Conservation (phyloP, 1,284 basidiomycete species). For the Sanghuangporus weigelae region DNA sequence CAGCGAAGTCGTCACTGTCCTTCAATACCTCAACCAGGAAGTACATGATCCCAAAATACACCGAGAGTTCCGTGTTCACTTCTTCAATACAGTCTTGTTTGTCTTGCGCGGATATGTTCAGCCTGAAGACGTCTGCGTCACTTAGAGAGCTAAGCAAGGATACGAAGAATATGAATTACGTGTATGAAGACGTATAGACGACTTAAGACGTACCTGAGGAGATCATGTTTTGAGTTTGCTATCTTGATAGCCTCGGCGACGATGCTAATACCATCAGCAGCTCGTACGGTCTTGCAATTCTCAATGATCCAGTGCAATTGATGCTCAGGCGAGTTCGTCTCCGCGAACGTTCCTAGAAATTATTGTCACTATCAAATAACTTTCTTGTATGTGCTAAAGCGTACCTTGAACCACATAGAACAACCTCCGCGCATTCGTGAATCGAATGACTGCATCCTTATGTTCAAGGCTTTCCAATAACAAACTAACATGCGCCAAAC, state of each 20-base stretch:
- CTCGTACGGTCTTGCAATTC: slow-evolving; percentile 84
- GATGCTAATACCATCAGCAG: slow-evolving; percentile 78
- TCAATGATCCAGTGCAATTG: slow-evolving; percentile 96
- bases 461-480: slow-evolving; percentile 85
- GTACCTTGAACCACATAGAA: slow-evolving; percentile 90
- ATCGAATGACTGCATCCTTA: slow-evolving; percentile 76
- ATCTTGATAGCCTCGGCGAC: slow-evolving; percentile 89
- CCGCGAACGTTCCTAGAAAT: slow-evolving; percentile 79
- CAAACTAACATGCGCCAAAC: slow-evolving; percentile 70
- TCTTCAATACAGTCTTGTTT: slow-evolving; percentile 80
- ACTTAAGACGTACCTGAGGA: slow-evolving; percentile 54
- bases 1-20: slow-evolving; percentile 87
- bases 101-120: slow-evolving; percentile 64
- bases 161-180: not conserved
- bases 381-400: slow-evolving; percentile 17
- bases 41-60: slow-evolving; percentile 90
- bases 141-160: slow-evolving; percentile 47
- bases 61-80: slow-evolving; percentile 85
- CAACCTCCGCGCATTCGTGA: slow-evolving; percentile 81
- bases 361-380: slow-evolving; percentile 21
- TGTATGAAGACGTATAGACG: not conserved
- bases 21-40: slow-evolving; percentile 91
- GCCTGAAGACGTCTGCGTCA: slow-evolving; percentile 62
- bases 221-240: slow-evolving; percentile 84
- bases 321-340: slow-evolving; percentile 87